Evolutionary conservation across 345 rosid species (phyloP), one percentile per base, ranked within the genome.

Genomic region (Eutrema heterophyllum): DNA sequence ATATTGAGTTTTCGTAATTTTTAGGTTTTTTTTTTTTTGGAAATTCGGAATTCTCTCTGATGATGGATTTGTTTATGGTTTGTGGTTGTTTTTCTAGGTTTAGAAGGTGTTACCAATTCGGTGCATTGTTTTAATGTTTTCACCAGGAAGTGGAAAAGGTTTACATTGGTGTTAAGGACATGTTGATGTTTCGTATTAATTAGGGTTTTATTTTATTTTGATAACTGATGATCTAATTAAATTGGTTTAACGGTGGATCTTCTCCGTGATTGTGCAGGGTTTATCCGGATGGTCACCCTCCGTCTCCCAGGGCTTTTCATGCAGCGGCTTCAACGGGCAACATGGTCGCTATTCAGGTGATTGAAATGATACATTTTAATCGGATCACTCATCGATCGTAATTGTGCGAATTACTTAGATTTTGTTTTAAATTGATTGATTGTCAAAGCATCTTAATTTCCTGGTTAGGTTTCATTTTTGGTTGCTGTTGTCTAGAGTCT

Each of bases 301-400:
- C 98, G 1, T 85, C 95, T 73, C 96, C 96, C 9, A 86, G 97
- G 78, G 95, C 93, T 38, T 88, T 87, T 11, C 98, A 94, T 7
- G 91, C 91, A 0, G 97, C 96, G 0, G 86, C 89, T 73, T 87
- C 86, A 1, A 83, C 81, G 49, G 93, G 91, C 53, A 77, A 83
- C 21, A 80, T 80, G 88, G 86, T 89, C 4, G 84, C 85, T 21
- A 84, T 94, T 79, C 97, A 91, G 98, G 98, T 93, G 71, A 81
- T 64, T 70, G 46, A 40, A 70, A 29, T 15, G 7, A 18, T 14
- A 21, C 16, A 54, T 3, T 24, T 38, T 26, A 4, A 54, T 43
- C 27, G 0, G n/a, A 67, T 50, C 2, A 30, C 12, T 65, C 16
- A 49, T 11, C 2, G n/a, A n/a, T n/a, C n/a, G n/a, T n/a, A n/a